These are phyloP conservation scores for Rhinocladiella mackenziei DNA, from an alignment of 2,329 filamentous ascomycete species.

Conservation along the genomic window DNA sequence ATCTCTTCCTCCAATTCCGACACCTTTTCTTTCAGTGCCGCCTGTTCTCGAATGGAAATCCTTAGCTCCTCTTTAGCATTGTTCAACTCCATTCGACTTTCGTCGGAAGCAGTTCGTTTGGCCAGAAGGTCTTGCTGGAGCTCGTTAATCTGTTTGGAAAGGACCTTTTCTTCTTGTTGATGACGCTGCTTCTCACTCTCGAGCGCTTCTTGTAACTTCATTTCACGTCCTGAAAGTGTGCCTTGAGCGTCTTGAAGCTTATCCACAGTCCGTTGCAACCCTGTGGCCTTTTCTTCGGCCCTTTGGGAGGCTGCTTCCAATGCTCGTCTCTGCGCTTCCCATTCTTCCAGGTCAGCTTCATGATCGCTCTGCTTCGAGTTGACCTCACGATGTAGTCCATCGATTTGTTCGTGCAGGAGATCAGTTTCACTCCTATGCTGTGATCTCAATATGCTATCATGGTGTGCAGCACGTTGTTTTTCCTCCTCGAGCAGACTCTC, in stretches of 20 bases:
- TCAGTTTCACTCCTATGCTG: constrained; percentile 56
- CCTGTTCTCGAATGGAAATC: constrained; percentile 61
- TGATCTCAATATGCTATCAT: constrained; percentile 56
- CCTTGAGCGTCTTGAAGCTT: constrained; percentile 65
- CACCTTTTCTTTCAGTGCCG: constrained; percentile 60
- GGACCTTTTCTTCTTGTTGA: constrained; percentile 63
- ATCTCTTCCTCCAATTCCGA: constrained; percentile 70
- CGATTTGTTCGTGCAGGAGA: constrained; percentile 54
- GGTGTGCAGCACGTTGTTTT: constrained; percentile 55
- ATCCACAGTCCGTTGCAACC: constrained; percentile 67
- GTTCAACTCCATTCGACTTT: constrained; percentile 63
- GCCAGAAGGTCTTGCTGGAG: constrained; percentile 67
- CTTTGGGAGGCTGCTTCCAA: constrained; percentile 63
- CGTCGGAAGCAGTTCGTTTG: constrained; percentile 62
- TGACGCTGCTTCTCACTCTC: constrained; percentile 70
- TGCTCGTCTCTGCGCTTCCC: constrained; percentile 63
- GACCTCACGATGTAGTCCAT: constrained; percentile 60
- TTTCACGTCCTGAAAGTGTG: constrained; percentile 63
- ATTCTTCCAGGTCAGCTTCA: constrained; percentile 67
- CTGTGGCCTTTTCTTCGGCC: constrained; percentile 63
- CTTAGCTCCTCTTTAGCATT: constrained; percentile 65
- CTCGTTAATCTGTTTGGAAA: constrained; percentile 70
- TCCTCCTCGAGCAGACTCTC: constrained; percentile 51
- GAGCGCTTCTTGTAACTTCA: constrained; percentile 63
- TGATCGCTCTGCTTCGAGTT: constrained; percentile 67